Evolutionary conservation across 177 flowering plant species (phyloP).

Genomic region (Vitis hybrid): DNA sequence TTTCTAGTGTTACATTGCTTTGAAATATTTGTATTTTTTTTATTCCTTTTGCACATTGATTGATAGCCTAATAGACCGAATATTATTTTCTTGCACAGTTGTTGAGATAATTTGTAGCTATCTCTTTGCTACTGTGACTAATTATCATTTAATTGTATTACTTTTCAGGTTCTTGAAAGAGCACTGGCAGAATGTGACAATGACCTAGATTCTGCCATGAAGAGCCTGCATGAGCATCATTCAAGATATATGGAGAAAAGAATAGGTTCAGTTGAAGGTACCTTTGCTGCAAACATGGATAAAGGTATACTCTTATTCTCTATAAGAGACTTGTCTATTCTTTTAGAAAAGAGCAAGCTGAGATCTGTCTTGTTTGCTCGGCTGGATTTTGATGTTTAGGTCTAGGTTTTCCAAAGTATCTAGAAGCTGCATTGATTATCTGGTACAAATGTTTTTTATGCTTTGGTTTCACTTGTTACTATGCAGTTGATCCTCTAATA

Average conservation of each 20-base stretch:
- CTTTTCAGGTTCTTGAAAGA: conserved; percentile 40
- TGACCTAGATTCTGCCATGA: conserved; percentile 48
- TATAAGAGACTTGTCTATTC: neutral
- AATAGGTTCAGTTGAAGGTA: conserved; percentile 13
- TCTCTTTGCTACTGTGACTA: neutral
- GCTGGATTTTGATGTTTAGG: no score
- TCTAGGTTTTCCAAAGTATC: no score
- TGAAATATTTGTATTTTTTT: neutral
- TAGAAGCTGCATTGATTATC: no score
- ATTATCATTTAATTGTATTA: neutral
- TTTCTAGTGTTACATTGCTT: neutral
- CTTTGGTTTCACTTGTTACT: no score
- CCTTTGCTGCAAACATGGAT: conserved; percentile 10
- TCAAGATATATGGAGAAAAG: conserved; percentile 21
- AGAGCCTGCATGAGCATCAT: conserved; percentile 31
- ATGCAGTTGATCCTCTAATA: no score
- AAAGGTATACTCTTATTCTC: conserved; percentile 17
- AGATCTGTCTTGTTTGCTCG: no score
- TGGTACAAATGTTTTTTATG: no score
- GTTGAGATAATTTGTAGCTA: neutral
- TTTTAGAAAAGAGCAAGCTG: no score
- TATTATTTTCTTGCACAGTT: no score
- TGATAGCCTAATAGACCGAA: neutral
- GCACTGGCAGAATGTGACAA: conserved; percentile 37
- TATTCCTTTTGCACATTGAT: neutral